Evolutionary conservation across 164 flowering plant species (phyloP).

Genomic region (Umbilicus rupestris): DNA sequence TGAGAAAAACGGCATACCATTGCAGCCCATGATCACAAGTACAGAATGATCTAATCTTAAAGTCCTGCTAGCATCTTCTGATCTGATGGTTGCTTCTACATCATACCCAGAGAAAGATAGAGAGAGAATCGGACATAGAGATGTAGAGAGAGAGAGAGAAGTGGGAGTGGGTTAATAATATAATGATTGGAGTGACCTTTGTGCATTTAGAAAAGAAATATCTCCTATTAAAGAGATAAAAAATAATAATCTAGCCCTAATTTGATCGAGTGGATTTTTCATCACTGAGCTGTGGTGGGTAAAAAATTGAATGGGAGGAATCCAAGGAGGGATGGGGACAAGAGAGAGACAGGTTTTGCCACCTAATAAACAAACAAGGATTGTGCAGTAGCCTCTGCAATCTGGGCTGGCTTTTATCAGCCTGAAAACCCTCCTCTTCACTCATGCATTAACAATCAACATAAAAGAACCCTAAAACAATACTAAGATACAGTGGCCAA

Average conservation of each 20-base stretch:
- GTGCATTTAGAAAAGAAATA: neutral
- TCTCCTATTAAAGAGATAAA: too few relatives aligned
- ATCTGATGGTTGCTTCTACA: neutral
- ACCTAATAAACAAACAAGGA: slow-evolving; percentile 74
- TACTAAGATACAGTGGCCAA: neutral
- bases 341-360: slow-evolving; percentile 55
- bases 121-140: neutral
- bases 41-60: neutral
- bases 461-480: too few relatives aligned
- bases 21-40: slow-evolving; percentile 27
- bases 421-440: neutral
- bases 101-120: neutral
- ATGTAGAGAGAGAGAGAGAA: neutral
- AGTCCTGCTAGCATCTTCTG: too few relatives aligned
- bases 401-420: too few relatives aligned
- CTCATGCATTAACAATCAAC: too few relatives aligned
- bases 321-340: slow-evolving; percentile 45
- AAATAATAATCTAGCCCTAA: too few relatives aligned
- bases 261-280: too few relatives aligned
- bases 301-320: slow-evolving; percentile 6
- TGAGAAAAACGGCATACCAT: slow-evolving; percentile 80
- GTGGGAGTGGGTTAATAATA: neutral
- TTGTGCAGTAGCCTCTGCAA: too few relatives aligned
- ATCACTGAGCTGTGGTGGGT: too few relatives aligned
- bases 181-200: neutral